phyloP scores from a whole-genome alignment of 805 yeast species.

The Candida easanensis region DNA sequence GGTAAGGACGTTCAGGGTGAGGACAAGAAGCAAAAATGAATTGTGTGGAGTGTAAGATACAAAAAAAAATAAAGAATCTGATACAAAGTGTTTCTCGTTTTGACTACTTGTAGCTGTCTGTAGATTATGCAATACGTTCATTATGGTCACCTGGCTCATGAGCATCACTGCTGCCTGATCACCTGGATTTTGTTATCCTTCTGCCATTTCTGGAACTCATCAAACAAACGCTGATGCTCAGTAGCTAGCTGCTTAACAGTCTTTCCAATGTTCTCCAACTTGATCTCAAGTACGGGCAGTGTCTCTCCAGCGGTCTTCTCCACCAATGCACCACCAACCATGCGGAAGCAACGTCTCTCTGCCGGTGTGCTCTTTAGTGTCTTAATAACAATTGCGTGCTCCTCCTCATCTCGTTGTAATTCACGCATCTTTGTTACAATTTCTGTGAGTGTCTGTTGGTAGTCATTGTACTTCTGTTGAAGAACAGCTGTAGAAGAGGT shows the following conservation, averaged over 20 bases:
- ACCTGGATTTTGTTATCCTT: slow-evolving; percentile 32
- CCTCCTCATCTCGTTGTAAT: slow-evolving; percentile 46
- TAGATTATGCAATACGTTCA: too few relatives aligned
- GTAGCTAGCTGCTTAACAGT: slow-evolving; percentile 32
- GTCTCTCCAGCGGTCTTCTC: slow-evolving; percentile 83
- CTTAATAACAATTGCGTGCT: slow-evolving; percentile 52
- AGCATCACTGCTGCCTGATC: slow-evolving; percentile 27
- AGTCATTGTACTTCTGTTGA: slow-evolving; percentile 50
- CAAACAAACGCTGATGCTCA: slow-evolving; percentile 33
- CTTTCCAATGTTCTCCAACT: slow-evolving; percentile 44
- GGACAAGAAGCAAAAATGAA: slow-evolving; percentile 24
- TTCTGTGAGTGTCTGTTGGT: slow-evolving; percentile 46
- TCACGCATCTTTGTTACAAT: slow-evolving; percentile 45
- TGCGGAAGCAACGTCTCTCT: slow-evolving; percentile 79
- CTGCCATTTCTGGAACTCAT: slow-evolving; percentile 45
- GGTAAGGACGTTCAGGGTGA: slow-evolving; percentile 19
- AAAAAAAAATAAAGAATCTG: not conserved
- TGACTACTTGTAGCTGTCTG: too few relatives aligned
- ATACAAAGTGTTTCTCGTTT: too few relatives aligned
- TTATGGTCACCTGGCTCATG: too few relatives aligned
- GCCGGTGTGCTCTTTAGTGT: slow-evolving; percentile 50
- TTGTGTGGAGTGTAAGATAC: too few relatives aligned
- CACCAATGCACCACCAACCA: slow-evolving; percentile 91
- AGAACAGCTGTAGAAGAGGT: slow-evolving; percentile 23
- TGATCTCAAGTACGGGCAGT: slow-evolving; percentile 55